Conservation (phyloP, 2,329 filamentous ascomycete species). For the Trichoderma breve region DNA sequence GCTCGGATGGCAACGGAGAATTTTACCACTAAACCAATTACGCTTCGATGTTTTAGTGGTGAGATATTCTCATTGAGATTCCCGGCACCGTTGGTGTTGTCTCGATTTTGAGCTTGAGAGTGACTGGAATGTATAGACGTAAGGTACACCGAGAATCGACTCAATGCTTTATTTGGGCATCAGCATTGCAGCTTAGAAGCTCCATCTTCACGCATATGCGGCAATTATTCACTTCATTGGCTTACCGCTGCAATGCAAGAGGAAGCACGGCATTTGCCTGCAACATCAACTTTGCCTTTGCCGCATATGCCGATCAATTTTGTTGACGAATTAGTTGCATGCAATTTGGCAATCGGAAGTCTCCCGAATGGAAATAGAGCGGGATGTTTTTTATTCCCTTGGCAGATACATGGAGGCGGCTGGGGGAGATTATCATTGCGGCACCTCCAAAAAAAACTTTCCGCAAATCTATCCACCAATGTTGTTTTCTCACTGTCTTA, state of each 20-base stretch:
- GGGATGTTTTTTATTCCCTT: background rate
- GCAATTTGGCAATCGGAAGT: background rate
- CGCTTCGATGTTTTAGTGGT: background rate
- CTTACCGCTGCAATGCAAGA: background rate
- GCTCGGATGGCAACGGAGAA: conserved; percentile 25
- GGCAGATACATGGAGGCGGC: background rate
- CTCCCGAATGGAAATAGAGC: background rate
- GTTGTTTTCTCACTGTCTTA: background rate
- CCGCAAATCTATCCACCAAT: conserved; percentile 17
- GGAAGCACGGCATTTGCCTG: background rate
- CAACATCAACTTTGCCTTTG: background rate
- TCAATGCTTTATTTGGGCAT: background rate
- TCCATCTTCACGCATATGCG: background rate
- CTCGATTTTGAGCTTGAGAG: background rate
- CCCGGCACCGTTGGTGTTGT: background rate
- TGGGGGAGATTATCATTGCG: background rate
- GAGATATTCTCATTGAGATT: background rate
- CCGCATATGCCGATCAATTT: background rate
- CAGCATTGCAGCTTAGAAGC: background rate
- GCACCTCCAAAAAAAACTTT: conserved; percentile 2
- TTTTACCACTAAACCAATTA: conserved; percentile 27
- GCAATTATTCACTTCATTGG: background rate
- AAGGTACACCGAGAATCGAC: background rate
- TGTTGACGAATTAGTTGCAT: background rate
- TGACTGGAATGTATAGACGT: background rate